Evolutionary conservation across 139 green algal species (phyloP), one percentile per base, ranked within the genome.

Genomic region (Micromonas commoda): DNA sequence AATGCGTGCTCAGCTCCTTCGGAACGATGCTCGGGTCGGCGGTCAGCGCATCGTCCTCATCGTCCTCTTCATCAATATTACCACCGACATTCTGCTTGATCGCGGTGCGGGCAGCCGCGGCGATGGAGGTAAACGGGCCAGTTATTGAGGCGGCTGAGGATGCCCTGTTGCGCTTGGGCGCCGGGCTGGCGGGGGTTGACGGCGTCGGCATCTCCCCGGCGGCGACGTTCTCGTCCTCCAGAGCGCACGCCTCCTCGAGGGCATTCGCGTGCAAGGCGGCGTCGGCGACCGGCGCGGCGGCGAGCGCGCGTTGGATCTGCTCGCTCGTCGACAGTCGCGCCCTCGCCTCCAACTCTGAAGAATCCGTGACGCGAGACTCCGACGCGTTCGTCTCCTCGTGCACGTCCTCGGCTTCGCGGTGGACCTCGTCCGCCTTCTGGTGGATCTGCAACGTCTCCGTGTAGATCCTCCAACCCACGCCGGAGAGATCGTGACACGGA

Each of bases 391-490:
- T 32, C 60, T 68, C 28, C 26, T 68, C 60, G 19, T 68, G 19
- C 16, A 68, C 5, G 13, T 68, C 19, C 24, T 29, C 19, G 13
- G 60, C 60, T 16, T 68, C 60, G 24, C 26, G 5, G 6, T 68
- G 19, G 5, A 68, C 26, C 5, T 68, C 24, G 24, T 68, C 60
- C 32, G 5, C 2, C 19, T n/a, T 24, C 67, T 60, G 20, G 67
- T 74, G 33, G 54, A 57, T 70, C 31, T 52, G 74, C 29, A 51
- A 9, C 21, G 51, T 67, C 32, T 71, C 73, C 21, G 31, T 26
- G 73, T 72, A 79, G 1, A 79, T 53, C 28, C 65, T 34, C 34
- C 64, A 64, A 4, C 76, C 76, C 1, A 81, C 37, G 6, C n/a
- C 23, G 28, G 16, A 70, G 3, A 81, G 34, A 21, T 72, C 64